Conservation (phyloP, 2,329 filamentous ascomycete species). For the Ceratocystis cubensis region DNA sequence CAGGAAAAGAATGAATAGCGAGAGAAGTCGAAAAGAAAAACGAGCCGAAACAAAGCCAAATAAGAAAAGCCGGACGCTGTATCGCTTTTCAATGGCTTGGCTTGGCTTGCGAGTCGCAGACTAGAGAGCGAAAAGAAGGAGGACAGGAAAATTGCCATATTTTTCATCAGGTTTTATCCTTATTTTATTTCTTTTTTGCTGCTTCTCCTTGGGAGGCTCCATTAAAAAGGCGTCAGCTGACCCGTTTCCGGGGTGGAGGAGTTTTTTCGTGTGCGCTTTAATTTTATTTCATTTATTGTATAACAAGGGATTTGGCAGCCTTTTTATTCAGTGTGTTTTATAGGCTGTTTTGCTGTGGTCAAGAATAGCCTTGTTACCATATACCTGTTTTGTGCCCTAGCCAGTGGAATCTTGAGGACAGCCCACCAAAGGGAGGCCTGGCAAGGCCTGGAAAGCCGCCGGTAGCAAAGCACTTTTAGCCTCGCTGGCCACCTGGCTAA, state of each 20-base stretch:
- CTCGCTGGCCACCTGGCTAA: no score
- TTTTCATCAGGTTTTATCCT: neutral
- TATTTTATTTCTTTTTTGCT: neutral
- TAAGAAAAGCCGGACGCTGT: neutral
- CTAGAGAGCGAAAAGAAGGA: neutral
- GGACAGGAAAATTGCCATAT: neutral
- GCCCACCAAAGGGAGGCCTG: no score
- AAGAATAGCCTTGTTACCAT: neutral
- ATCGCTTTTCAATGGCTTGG: neutral
- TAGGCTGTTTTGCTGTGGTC: neutral
- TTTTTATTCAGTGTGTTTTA: no score
- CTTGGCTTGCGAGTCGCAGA: neutral
- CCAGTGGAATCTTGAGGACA: no score
- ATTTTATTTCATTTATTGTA: constrained; percentile 2
- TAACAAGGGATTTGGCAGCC: neutral
- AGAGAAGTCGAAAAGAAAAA: neutral
- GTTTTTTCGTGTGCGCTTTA: neutral
- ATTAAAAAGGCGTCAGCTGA: constrained; percentile 9
- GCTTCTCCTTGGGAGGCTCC: neutral
- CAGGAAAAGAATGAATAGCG: neutral
- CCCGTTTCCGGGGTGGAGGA: neutral
- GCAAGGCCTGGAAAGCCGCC: neutral
- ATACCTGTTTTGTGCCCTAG: no score
- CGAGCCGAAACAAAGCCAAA: neutral
- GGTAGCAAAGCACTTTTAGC: neutral